Base-by-base conservation (phyloP, 169 alveolate genomes). In the Cyclospora cayetanensis region DNA sequence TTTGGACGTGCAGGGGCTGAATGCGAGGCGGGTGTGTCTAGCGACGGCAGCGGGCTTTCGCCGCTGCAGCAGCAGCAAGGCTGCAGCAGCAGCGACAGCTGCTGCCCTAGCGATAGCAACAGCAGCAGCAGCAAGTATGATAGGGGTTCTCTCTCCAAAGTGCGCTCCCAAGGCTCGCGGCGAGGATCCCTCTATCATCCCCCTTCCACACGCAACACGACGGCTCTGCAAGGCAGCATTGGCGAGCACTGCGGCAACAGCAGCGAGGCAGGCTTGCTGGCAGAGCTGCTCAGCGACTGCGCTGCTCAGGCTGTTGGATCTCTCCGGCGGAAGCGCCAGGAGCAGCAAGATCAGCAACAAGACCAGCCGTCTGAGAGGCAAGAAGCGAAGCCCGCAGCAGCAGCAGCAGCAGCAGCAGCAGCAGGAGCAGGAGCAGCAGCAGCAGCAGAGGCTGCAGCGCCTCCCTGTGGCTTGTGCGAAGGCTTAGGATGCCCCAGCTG, bases 1-100 rank as follows among this genome's bases (percentile, higher is more conserved):
- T 55, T 55, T 55, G 70, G 20, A 31, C 20, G 4, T 12, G 20
- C 3, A 55, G 70, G 70, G 70, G 70, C 70, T 25, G 74, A 63
- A 34, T 63, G 31, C 74, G 31, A 9, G 35, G 35, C 31, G 37
- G 74, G 74, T 4, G 37, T 39, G 31, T 63, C 31, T 7, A 63
- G 74, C 37, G 74, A 63, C 4, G 74, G 74, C 37, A 63, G 35
- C 12, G 31, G 37, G 2, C 15, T 63, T 5, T 63, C 31, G 4
- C 70, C 74, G 15, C 74, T 63, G 74, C 74, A 55, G 70, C 70
- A 55, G 70, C 27, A 55, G 70, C n/a, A n/a, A n/a, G n/a, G n/a
- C n/a, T n/a, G n/a, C 70, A 55, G 70, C 70, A 55, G 70, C 70
- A 55, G 70, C 70, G 25, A 31, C 70, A 31, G 25, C 27, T 4